phyloP scores from a whole-genome alignment of 2,329 filamentous ascomycete genomes.

The Zalaria obscura region DNA sequence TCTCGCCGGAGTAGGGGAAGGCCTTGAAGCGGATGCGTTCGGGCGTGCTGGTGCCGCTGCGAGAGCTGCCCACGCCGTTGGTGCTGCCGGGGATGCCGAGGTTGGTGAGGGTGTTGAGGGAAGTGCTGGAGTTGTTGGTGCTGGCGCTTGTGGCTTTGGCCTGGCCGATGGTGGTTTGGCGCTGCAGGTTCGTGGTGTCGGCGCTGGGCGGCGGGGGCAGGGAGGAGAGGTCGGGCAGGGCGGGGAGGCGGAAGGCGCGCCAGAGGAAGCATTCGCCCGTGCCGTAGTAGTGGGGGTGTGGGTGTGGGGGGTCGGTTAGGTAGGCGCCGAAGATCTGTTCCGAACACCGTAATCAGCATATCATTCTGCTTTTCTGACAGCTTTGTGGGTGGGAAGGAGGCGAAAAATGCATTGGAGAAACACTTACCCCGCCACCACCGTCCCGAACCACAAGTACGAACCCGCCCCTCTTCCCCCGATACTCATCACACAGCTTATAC shows the following conservation, averaged over 20 bases:
- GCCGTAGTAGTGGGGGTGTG: slow-evolving; percentile 75
- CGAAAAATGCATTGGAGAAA: background rate
- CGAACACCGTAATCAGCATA: too few relatives aligned
- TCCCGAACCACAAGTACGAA: slow-evolving; percentile 85
- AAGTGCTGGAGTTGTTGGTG: slow-evolving; percentile 11
- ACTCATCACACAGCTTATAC: slow-evolving; percentile 63
- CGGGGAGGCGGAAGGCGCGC: slow-evolving; percentile 55
- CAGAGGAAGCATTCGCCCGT: slow-evolving; percentile 94
- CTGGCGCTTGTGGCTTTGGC: slow-evolving; percentile 11
- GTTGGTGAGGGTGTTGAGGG: slow-evolving; percentile 12
- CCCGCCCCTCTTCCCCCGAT: slow-evolving; percentile 56
- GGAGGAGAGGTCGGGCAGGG: slow-evolving; percentile 35
- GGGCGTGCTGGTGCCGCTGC: slow-evolving; percentile 40
- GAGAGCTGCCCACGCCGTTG: slow-evolving; percentile 8
- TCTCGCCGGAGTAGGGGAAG: slow-evolving; percentile 88
- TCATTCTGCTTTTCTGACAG: too few relatives aligned
- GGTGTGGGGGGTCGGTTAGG: slow-evolving; percentile 75
- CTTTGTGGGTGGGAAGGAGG: too few relatives aligned
- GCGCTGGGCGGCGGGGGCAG: slow-evolving; percentile 57
- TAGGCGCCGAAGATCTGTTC: slow-evolving; percentile 75
- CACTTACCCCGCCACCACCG: slow-evolving; percentile 55
- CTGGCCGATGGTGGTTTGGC: slow-evolving; percentile 44
- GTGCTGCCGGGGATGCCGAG: slow-evolving; percentile 7
- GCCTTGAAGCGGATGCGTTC: slow-evolving; percentile 89
- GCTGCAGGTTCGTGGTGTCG: slow-evolving; percentile 46